Conservation (phyloP, 2,329 filamentous ascomycete genomes). For the Calonectria pseudoreteaudii region DNA sequence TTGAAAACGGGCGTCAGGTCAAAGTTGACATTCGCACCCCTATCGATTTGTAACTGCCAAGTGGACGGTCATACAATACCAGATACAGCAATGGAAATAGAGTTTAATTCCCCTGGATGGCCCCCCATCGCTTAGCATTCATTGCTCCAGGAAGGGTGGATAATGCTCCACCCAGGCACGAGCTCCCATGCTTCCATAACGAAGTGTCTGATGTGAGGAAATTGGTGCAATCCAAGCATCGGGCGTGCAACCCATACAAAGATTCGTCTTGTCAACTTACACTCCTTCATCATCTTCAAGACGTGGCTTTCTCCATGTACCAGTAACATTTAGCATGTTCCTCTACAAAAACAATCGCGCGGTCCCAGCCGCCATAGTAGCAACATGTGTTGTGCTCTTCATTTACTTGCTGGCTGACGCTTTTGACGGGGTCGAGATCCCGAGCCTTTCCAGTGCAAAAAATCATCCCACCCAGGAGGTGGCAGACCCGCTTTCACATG, state of each 20-base stretch:
- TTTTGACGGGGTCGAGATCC: neutral
- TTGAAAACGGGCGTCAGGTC: neutral
- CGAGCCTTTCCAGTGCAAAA: neutral
- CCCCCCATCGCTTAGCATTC: neutral
- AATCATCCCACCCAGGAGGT: neutral
- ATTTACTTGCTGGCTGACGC: conserved; percentile 27
- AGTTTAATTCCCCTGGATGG: neutral
- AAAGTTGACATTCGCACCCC: neutral
- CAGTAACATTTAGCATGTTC: conserved; percentile 19
- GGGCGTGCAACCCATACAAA: neutral
- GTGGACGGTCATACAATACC: neutral
- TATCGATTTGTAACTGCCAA: neutral
- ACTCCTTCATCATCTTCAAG: neutral
- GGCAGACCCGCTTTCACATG: neutral
- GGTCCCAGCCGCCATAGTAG: conserved; percentile 38
- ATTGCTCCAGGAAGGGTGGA: neutral
- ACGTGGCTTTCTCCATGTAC: neutral
- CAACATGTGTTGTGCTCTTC: conserved; percentile 30
- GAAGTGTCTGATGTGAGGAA: neutral
- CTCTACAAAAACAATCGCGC: conserved; percentile 40
- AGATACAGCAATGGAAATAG: neutral
- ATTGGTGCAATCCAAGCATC: neutral
- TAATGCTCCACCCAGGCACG: neutral
- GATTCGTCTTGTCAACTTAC: neutral
- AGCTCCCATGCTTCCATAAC: neutral